Conservation (phyloP, 169 alveolate species). For the Plasmodium relictum region DNA sequence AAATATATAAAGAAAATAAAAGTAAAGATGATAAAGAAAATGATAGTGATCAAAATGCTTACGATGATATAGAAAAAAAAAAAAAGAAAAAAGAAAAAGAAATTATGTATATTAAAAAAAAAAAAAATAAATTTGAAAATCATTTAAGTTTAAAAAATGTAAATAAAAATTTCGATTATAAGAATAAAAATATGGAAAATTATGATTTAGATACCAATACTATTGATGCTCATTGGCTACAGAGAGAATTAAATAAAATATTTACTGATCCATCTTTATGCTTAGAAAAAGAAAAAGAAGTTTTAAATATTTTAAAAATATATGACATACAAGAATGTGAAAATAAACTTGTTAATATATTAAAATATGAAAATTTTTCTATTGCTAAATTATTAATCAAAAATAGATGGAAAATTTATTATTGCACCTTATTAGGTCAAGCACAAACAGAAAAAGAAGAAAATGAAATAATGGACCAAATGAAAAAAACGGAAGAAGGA, state of each 20-base stretch:
- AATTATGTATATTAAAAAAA: slow-evolving; percentile 76
- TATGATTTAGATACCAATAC: slow-evolving; percentile 82
- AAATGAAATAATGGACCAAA: slow-evolving; percentile 86
- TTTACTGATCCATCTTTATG: slow-evolving; percentile 89
- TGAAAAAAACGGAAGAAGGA: slow-evolving; percentile 91
- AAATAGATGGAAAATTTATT: slow-evolving; percentile 93
- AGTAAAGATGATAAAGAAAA: slow-evolving; percentile 79
- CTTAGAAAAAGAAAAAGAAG: slow-evolving; percentile 92
- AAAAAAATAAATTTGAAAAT: slow-evolving; percentile 78
- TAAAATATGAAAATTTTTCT: slow-evolving; percentile 95
- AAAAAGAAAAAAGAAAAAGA: slow-evolving; percentile 71
- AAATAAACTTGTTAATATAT: slow-evolving; percentile 90
- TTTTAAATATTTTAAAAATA: slow-evolving; percentile 83
- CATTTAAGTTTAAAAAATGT: slow-evolving; percentile 42
- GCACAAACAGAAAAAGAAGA: slow-evolving; percentile 95
- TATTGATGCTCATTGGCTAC: slow-evolving; percentile 97
- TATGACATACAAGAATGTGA: slow-evolving; percentile 96
- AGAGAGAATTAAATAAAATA: slow-evolving; percentile 92
- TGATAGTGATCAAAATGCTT: slow-evolving; percentile 75
- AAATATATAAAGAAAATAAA: slow-evolving; percentile 18
- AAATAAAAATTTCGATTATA: slow-evolving; percentile 30
- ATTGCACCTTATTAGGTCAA: slow-evolving; percentile 94
- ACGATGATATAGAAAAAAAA: slow-evolving; percentile 79
- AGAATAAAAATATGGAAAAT: slow-evolving; percentile 16
- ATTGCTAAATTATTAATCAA: slow-evolving; percentile 91